A percentile compares a stretch with the other conserved stretches of the same genome.
phyloP scores from a whole-genome alignment of 108 stramenopile genomes.

The Aurantiochytrium sp. region DNA sequence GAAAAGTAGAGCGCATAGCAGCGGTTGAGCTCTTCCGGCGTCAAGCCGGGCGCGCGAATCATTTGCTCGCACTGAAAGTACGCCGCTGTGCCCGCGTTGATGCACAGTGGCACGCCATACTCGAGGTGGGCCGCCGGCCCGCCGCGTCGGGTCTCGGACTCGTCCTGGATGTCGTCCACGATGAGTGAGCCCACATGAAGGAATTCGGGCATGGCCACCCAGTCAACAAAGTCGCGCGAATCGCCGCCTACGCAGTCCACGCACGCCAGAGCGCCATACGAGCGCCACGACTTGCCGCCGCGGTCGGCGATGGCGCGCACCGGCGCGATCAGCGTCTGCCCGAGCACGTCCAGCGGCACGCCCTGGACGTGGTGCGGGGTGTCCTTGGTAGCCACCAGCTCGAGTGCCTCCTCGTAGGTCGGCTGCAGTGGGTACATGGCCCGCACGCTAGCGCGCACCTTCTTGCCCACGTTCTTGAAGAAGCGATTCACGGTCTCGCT shows the following conservation, averaged over 20 bases:
- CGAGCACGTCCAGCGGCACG: background rate
- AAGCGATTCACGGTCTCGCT: background rate
- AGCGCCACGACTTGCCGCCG: constrained; percentile 39
- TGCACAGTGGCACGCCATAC: constrained; percentile 21
- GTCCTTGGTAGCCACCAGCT: background rate
- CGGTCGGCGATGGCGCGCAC: constrained; percentile 30
- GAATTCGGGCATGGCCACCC: constrained; percentile 42
- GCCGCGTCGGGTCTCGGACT: constrained; percentile 29
- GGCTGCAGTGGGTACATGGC: constrained; percentile 37
- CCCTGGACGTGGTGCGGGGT: constrained; percentile 30
- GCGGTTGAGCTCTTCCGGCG: constrained; percentile 2
- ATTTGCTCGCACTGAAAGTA: constrained; percentile 38
- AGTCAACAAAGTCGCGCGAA: constrained; percentile 32
- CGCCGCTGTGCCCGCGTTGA: constrained; percentile 38
- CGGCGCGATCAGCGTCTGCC: background rate
- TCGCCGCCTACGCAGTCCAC: constrained; percentile 39
- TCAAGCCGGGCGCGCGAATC: background rate
- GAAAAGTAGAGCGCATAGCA: constrained; percentile 36
- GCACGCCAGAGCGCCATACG: constrained; percentile 39
- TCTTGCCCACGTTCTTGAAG: constrained; percentile 36
- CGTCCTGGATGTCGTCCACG: constrained; percentile 35
- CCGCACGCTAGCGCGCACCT: constrained; percentile 1
- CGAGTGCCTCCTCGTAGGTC: background rate
- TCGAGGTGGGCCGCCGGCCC: background rate
- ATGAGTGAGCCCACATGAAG: constrained; percentile 39